Evolutionary conservation across 192 early-diverging fungal genomes (phyloP), one percentile per base, ranked within the genome.

Genomic region (Linderina pennispora): DNA sequence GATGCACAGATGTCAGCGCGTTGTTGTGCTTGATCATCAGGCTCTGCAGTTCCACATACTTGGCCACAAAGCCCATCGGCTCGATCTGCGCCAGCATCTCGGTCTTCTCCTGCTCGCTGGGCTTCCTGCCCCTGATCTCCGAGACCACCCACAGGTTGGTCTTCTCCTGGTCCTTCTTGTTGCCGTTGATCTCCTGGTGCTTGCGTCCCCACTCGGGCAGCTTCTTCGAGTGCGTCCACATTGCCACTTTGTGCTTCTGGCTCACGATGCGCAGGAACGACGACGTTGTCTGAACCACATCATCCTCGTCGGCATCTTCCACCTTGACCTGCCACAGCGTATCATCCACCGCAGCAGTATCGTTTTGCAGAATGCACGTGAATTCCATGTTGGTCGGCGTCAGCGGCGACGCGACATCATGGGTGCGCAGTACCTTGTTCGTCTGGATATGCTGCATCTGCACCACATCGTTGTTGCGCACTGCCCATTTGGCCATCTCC

Each of bases 131-230:
- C 20, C 74, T 52, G 39, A 99, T 85, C 14, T 82, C 75, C 18
- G 91, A 77, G n/a, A 87, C 75, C 36, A 78, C 67, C 92, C 92
- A 99, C 32, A 76, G 41, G 53, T 88, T 90, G 36, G 61, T 56
- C 43, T 77, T 74, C 17, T 92, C 87, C 1, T 62, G 40, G 25
- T 77, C 43, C n/a, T 92, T 90, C 68, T 99, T 99, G 75, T 95
- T 94, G 21, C 97, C 97, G 74, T 98, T 99, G 40, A 98, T 77
- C 48, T 99, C 93, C 51, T 90, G 84, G 58, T 88, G 86, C 20
- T 61, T 75, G 46, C 81, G 86, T 2, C 81, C 97, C 97, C 97
- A 99, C 3, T 84, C 88, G 11, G 97, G 97, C 15, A 98, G 78
- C 36, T 61, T 32, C 35, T 81, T 64, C 25, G 62, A 49, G 53